Base-by-base conservation (phyloP, 1,284 basidiomycete species). In the Bothia castanella region DNA sequence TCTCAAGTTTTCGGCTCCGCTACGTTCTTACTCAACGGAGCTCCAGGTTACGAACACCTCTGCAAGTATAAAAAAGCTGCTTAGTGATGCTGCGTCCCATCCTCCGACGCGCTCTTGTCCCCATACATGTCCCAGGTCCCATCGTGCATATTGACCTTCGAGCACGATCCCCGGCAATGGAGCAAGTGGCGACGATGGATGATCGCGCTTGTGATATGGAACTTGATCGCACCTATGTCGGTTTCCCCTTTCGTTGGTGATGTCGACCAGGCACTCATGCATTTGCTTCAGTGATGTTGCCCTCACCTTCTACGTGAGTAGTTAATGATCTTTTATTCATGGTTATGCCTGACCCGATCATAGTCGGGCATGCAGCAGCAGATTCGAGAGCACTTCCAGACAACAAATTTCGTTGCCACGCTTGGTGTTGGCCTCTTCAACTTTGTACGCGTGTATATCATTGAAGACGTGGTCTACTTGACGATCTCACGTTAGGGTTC, bases 281-380 rank as follows among this genome's bases (percentile, higher is more conserved):
- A 32, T 45, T 13, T 43, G 10, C 20, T 44, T 25, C 19, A 63
- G 63, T 53, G 63, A 66, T 47, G 14, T 63, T 19, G 17, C 55
- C 2, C 38, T 54, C 10, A 61, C 63, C 3, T 66, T 59, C 42
- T 66, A 61, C 40, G 62, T 64, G 47, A 56, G 62, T 31, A 27
- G 9, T 47, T 9, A 19, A 25, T 19, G 11, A 25, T 31, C 21
- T 27, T 4, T 16, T 31, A 38, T 50, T 20, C 31, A 25, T 9
- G n/a, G n/a, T 31, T 9, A 17, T 36, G 7, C 17, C 36, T 57
- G 30, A 52, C 45, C 31, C 16, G 17, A 13, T n/a, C 27, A 25
- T 27, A 64, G 60, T 66, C 58, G 16, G 60, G 62, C 23, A 57
- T 66, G 44, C 61, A 66, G 25, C 52, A 59, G 9, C 60, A 64